These are phyloP conservation scores for Penicillium nucicola DNA, from an alignment of 495 filamentous ascomycete genomes.

Conservation along the genomic window DNA sequence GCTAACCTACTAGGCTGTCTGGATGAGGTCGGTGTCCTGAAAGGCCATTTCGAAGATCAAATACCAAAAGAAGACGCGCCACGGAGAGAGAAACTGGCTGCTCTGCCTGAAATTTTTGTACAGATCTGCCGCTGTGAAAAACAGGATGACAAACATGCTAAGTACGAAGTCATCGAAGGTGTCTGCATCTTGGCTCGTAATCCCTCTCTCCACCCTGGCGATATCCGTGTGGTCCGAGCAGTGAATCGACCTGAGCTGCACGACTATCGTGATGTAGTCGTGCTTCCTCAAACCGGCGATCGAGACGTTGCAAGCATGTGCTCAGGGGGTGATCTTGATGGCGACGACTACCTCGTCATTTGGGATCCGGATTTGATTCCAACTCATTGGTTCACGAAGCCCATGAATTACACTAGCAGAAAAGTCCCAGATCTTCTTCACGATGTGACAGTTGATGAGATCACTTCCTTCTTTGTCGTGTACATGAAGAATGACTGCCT, in stretches of 20 bases:
- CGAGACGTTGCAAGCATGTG: conserved; percentile 88
- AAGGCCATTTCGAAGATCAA: conserved; percentile 57
- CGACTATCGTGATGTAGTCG: conserved; percentile 79
- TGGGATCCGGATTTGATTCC: conserved; percentile 84
- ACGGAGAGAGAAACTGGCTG: conserved; percentile 35
- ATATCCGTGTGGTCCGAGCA: conserved; percentile 83
- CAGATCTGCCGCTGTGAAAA: conserved; percentile 57
- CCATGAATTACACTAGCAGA: conserved; percentile 69
- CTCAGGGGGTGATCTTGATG: conserved; percentile 93
- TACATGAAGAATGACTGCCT: conserved; percentile 94
- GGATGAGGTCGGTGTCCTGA: conserved; percentile 75
- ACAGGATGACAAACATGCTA: conserved; percentile 32
- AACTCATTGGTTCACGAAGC: conserved; percentile 59
- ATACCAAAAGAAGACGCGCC: conserved; percentile 20
- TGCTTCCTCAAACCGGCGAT: conserved; percentile 82
- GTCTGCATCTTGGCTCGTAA: conserved; percentile 86
- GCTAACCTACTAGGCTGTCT: conserved; percentile 87
- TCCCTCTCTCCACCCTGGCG: conserved; percentile 90
- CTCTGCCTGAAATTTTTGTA: conserved; percentile 83
- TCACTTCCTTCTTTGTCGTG: conserved; percentile 81
- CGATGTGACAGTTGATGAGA: conserved; percentile 62
- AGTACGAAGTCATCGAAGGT: conserved; percentile 67
- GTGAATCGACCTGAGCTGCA: conserved; percentile 70
- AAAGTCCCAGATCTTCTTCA: conserved; percentile 48
- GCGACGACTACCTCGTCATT: conserved; percentile 91